Evolutionary conservation across 1,284 basidiomycete species (phyloP), one percentile per base, ranked within the genome.

Genomic region (Neonothopanus nambi): DNA sequence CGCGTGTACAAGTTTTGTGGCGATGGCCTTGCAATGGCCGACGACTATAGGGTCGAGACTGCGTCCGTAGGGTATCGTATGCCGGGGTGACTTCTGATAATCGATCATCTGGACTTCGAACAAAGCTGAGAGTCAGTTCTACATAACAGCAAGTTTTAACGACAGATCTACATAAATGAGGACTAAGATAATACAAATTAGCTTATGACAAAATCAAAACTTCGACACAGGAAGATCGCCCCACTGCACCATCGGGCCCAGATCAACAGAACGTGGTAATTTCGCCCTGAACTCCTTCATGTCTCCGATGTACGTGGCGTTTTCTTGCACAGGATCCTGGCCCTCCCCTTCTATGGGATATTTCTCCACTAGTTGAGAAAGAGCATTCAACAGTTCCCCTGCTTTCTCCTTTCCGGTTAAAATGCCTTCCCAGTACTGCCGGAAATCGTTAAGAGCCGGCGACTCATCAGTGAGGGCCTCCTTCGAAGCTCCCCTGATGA

Each of bases 221-320:
- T 68, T 71, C 12, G 76, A 65, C 20, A 69, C 58, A n/a, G 84
- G 85, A 54, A 88, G 70, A 69, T 90, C 87, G 40, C 78, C 80
- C 86, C 86, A 89, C 52, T 83, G 70, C 1, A 82, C 80, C 58
- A 89, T 70, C 2, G 87, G 81, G 37, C 72, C 77, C n/a, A 84
- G 78, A 57, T 74, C 70, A 21, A 48, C 39, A 24, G 52, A 35
- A 9, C 23, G 18, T 24, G 41, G 30, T 20, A 59, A 39, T 20
- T 23, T 37, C 24, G 35, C 77, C 73, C 87, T 94, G 78, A 95
- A 95, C 21, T 65, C 69, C 52, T 81, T 73, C n/a, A 86, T 68
- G 64, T 95, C 87, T 53, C 84, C 68, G 53, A 95, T 83, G 55
- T 78, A 79, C 9, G 82, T 80, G 11, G 82, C 86, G 21, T 77